Evolutionary conservation across 108 stramenopile species (phyloP), one percentile per base, ranked within the genome.

Genomic region (Fragilaria crotonensis): DNA sequence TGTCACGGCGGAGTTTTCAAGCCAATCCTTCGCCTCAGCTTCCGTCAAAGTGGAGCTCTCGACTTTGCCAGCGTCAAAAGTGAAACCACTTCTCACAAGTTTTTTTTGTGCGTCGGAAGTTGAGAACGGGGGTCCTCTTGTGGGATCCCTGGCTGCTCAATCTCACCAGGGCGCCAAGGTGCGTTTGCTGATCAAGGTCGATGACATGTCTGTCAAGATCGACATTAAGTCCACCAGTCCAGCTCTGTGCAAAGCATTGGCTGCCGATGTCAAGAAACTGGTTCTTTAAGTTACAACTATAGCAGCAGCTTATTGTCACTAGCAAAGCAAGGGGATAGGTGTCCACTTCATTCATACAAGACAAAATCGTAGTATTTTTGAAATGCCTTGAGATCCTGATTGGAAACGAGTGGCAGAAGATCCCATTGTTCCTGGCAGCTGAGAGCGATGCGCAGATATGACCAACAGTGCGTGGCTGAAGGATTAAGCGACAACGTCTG

Each of bases 361-460:
- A 92, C 85, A 71, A 92, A 88, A 65, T 92, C 90, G 70, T 78
- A 92, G 52, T 89, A 71, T 19, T 86, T 75, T 51, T 67, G 72
- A 48, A 92, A 92, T 3, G 77, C 87, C 33, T 62, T 61, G 33
- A 92, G 66, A 73, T 92, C 76, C 31, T 85, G 84, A 2, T 68
- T 59, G 25, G 87, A 84, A 5, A 83, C 91, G 29, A 87, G 63
- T 18, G 89, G 83, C 25, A 96, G 60, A 4, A 98, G 63, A 68
- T 98, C 95, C 86, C 89, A 98, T 29, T 86, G 66, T 58, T 97
- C 96, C 45, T 73, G 53, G 63, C 89, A 85, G 5, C 93, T 92
- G 53, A 98, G 75, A 4, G 91, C 79, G 64, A 98, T 89, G 33
- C 96, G 76, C 63, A 98, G 77, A 80, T 96, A 97, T 31, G 87